A percentile compares a stretch with the other conserved stretches of the same genome.
Evolutionary conservation across 352 stramenopile species (phyloP).

Genomic region (Globisporangium radiosum): DNA sequence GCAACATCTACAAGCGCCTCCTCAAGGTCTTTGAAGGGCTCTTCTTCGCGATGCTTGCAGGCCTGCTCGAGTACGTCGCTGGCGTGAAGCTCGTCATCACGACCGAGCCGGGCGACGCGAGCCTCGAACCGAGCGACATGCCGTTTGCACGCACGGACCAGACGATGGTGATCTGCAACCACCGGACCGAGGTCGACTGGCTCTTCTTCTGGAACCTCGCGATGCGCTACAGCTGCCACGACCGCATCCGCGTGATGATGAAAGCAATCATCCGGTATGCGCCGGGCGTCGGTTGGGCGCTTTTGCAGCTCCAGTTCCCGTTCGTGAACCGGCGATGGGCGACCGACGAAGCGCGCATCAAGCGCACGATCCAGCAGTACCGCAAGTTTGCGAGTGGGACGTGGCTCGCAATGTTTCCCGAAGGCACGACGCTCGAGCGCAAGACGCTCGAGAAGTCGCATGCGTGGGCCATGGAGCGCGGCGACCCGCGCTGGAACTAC

Average conservation of each 20-base stretch:
- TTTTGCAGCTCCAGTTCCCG: conserved; percentile 63
- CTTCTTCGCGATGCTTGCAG: conserved; percentile 58
- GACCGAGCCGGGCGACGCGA: conserved; percentile 24
- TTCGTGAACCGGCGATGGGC: conserved; percentile 71
- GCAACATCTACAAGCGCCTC: conserved; percentile 19
- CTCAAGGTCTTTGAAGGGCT: conserved; percentile 35
- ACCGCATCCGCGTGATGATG: conserved; percentile 75
- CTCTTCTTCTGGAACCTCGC: conserved; percentile 78
- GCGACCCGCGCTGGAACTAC: conserved; percentile 48
- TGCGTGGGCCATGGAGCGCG: conserved; percentile 40
- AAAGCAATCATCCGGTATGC: conserved; percentile 60
- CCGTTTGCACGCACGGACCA: conserved; percentile 36
- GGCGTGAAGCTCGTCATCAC: conserved; percentile 61
- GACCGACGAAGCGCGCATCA: conserved; percentile 49
- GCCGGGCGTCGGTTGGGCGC: conserved; percentile 56
- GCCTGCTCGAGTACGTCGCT: conserved; percentile 44
- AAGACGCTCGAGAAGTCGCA: conserved; percentile 60
- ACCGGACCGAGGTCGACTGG: conserved; percentile 79
- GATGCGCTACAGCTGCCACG: conserved; percentile 55
- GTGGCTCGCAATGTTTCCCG: conserved; percentile 77
- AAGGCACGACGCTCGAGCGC: conserved; percentile 68
- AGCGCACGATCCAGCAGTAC: conserved; percentile 45
- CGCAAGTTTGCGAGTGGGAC: conserved; percentile 31
- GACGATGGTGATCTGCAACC: conserved; percentile 66
- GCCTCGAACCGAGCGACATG: conserved; percentile 18